phyloP scores from a whole-genome alignment of 2,329 filamentous ascomycete species.

The Aspergillus hortae region DNA sequence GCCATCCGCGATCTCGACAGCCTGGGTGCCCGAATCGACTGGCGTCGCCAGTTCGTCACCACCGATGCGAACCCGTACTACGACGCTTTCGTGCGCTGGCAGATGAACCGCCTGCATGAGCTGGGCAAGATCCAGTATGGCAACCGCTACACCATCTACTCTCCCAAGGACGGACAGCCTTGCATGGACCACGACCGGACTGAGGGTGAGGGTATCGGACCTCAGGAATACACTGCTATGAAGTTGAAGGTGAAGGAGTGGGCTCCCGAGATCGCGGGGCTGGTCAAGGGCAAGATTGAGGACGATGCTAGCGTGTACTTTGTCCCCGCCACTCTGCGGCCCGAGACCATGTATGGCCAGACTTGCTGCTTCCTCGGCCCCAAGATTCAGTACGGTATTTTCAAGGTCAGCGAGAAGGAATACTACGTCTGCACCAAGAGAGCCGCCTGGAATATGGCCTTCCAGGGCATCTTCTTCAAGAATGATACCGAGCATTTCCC shows the following conservation, averaged over 20 bases:
- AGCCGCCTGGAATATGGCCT: constrained; percentile 90
- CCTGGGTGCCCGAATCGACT: constrained; percentile 85
- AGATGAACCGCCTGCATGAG: constrained; percentile 89
- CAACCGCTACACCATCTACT: constrained; percentile 90
- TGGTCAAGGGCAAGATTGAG: constrained; percentile 74
- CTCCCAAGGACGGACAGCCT: constrained; percentile 80
- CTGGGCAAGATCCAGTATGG: constrained; percentile 91
- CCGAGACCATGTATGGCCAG: constrained; percentile 99
- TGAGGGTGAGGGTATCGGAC: constrained; percentile 74
- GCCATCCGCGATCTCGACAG: constrained; percentile 73
- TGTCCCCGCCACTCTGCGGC: constrained; percentile 84
- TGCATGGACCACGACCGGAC: constrained; percentile 85
- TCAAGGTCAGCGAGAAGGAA: constrained; percentile 71
- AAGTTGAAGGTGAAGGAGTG: constrained; percentile 91
- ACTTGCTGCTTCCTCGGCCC: constrained; percentile 94
- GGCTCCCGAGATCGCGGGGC: constrained; percentile 69
- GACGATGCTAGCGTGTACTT: constrained; percentile 78
- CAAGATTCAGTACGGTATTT: constrained; percentile 83
- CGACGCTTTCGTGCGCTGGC: constrained; percentile 92
- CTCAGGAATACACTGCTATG: constrained; percentile 88
- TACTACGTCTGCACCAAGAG: constrained; percentile 82
- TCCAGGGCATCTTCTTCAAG: constrained; percentile 74
- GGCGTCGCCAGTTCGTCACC: constrained; percentile 87
- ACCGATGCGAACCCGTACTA: constrained; percentile 97
- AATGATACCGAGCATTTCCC: constrained; percentile 42